A percentile compares a stretch with the other conserved stretches of the same genome.
phyloP scores from a whole-genome alignment of 257 asterid genomes.

The Craterostigma plantagineum region DNA sequence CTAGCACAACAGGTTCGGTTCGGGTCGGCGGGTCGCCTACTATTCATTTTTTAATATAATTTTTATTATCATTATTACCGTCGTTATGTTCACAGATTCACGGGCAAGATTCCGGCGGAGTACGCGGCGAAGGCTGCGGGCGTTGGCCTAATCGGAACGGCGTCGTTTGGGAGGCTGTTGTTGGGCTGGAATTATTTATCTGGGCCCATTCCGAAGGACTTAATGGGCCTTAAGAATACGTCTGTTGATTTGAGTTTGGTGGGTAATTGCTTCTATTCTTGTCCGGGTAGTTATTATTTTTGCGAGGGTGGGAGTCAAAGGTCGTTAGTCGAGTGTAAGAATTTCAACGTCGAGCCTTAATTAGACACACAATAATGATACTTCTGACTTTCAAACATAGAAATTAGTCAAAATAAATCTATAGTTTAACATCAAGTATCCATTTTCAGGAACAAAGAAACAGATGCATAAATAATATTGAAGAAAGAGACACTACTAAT shows the following conservation, averaged over 20 bases:
- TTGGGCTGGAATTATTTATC: constrained; percentile 12
- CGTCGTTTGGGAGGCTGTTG: constrained; percentile 10
- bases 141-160: not conserved
- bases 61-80: no score
- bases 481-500: no score
- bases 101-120: constrained; percentile 9
- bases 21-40: no score
- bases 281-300: constrained; percentile 9
- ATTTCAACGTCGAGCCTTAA: not conserved
- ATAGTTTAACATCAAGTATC: no score
- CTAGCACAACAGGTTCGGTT: constrained; percentile 12
- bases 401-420: no score
- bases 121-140: constrained; percentile 10
- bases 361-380: no score
- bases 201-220: constrained; percentile 16
- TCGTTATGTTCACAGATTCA: no score
- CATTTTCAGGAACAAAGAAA: no score
- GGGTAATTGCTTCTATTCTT: constrained; percentile 11
- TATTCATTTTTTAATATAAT: no score
- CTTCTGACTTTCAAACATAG: no score
- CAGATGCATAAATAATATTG: no score
- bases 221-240: constrained; percentile 11
- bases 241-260: constrained; percentile 10
- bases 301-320: constrained; percentile 13
- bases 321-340: constrained; percentile 10